Conservation (phyloP, 2,329 filamentous ascomycete genomes). For the Aspergillus felis region DNA sequence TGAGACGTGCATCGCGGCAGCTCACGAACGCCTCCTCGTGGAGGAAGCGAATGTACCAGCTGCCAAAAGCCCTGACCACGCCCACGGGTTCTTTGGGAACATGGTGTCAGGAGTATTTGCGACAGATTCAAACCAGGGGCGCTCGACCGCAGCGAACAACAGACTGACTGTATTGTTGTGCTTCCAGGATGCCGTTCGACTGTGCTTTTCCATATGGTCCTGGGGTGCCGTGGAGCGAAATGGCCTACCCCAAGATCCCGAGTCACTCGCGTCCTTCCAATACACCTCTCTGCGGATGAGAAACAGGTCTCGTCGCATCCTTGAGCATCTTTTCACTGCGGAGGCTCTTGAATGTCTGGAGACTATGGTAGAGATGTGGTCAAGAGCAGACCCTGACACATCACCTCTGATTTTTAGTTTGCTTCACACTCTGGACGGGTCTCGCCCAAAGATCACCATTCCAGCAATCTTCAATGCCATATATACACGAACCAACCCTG, state of each 20-base stretch:
- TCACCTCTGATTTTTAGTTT: constrained; percentile 73
- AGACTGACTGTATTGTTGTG: constrained; percentile 90
- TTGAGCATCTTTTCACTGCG: constrained; percentile 89
- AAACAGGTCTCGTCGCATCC: constrained; percentile 77
- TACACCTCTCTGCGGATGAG: constrained; percentile 90
- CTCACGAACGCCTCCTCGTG: constrained; percentile 73
- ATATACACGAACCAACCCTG: constrained; percentile 87
- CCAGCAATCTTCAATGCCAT: constrained; percentile 94
- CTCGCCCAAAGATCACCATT: constrained; percentile 83
- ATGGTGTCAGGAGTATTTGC: constrained; percentile 91
- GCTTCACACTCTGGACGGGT: constrained; percentile 85
- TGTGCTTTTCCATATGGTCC: constrained; percentile 91
- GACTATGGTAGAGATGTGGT: constrained; percentile 84
- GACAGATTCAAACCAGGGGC: constrained; percentile 69
- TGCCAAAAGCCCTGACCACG: constrained; percentile 74
- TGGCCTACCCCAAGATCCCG: constrained; percentile 53
- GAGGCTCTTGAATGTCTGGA: constrained; percentile 93
- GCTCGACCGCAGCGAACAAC: constrained; percentile 85
- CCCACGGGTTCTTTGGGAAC: constrained; percentile 85
- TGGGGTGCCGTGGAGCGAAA: constrained; percentile 65
- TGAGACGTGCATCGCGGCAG: constrained; percentile 82
- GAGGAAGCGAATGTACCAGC: constrained; percentile 69
- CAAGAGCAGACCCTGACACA: constrained; percentile 48
- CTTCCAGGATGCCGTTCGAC: constrained; percentile 90
- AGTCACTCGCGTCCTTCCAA: constrained; percentile 75